Conservation (phyloP, 2,329 filamentous ascomycete species). For the Penicillium sumatraense region DNA sequence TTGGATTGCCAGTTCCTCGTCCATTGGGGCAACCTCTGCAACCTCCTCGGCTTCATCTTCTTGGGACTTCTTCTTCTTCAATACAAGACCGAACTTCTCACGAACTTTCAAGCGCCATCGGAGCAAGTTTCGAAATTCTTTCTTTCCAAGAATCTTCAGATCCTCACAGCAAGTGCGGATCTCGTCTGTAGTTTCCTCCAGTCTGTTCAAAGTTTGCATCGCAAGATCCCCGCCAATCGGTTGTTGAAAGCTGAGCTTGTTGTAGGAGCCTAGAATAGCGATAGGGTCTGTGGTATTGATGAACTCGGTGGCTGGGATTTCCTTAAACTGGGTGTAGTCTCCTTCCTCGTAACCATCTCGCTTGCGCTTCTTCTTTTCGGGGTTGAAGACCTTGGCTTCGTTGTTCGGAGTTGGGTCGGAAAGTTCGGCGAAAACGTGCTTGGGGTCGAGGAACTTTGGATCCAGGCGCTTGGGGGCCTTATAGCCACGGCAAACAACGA, state of each 20-base stretch:
- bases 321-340: slow-evolving; percentile 90
- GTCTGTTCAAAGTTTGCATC: slow-evolving; percentile 79
- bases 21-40: slow-evolving; percentile 84
- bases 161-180: slow-evolving; percentile 79
- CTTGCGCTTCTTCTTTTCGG: slow-evolving; percentile 96
- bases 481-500: slow-evolving; percentile 93
- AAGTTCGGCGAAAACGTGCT: slow-evolving; percentile 91
- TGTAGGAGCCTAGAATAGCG: slow-evolving; percentile 82
- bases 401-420: slow-evolving; percentile 85
- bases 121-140: slow-evolving; percentile 89
- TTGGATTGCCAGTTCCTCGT: slow-evolving; percentile 89
- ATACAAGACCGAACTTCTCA: slow-evolving; percentile 84
- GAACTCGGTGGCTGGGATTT: slow-evolving; percentile 86
- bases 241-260: slow-evolving; percentile 82
- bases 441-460: slow-evolving; percentile 87
- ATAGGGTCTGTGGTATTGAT: slow-evolving; percentile 94
- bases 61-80: slow-evolving; percentile 67
- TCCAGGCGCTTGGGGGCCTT: slow-evolving; percentile 95
- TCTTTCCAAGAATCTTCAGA: slow-evolving; percentile 86
- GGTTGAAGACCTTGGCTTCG: slow-evolving; percentile 97
- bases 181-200: slow-evolving; percentile 85
- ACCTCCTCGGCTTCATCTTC: slow-evolving; percentile 69
- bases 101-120: slow-evolving; percentile 88
- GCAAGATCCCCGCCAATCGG: slow-evolving; percentile 82
- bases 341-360: slow-evolving; percentile 97